Percentiles rank a stretch among this genome's conserved stretches.
These are phyloP conservation scores for Shiraia bambusicola DNA, from an alignment of 2,329 filamentous ascomycete genomes.

Conservation along the genomic window DNA sequence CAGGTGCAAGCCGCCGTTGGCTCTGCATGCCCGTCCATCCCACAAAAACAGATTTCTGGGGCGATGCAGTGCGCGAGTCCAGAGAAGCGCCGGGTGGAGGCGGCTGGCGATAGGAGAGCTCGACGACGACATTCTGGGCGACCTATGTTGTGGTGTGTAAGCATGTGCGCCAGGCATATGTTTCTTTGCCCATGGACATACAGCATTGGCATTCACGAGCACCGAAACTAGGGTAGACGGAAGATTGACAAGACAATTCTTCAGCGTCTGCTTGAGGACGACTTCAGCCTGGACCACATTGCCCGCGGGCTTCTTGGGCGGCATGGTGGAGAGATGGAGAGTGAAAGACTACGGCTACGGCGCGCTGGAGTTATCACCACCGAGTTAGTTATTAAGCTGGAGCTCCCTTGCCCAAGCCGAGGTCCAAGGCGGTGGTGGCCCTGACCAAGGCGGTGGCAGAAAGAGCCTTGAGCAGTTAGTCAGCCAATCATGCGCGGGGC, in stretches of 20 bases:
- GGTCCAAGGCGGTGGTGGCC: slow-evolving; percentile 34
- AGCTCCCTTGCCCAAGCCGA: slow-evolving; percentile 26
- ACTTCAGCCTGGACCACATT: slow-evolving; percentile 74
- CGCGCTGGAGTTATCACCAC: too few species aligned
- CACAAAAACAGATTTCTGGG: slow-evolving; percentile 73
- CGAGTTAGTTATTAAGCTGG: slow-evolving; percentile 5
- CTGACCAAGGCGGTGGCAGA: slow-evolving; percentile 27
- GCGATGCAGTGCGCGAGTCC: slow-evolving; percentile 44
- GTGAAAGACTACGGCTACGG: slow-evolving; percentile 2
- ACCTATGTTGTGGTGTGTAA: slow-evolving; percentile 54
- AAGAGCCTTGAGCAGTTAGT: slow-evolving; percentile 1
- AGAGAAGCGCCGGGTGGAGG: slow-evolving; percentile 48
- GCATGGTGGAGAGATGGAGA: slow-evolving; percentile 26
- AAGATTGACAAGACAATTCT: slow-evolving; percentile 93
- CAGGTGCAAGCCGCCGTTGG: slow-evolving; percentile 73
- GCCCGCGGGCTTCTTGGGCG: slow-evolving; percentile 48
- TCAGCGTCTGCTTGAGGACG: slow-evolving; percentile 74
- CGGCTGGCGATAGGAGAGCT: slow-evolving; percentile 73
- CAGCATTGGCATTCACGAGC: slow-evolving; percentile 85
- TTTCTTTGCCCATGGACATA: slow-evolving; percentile 50
- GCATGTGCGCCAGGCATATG: too few species aligned
- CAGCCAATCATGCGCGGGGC: slow-evolving; percentile 20
- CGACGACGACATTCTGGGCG: slow-evolving; percentile 93
- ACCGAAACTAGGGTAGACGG: slow-evolving; percentile 80
- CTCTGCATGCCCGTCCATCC: slow-evolving; percentile 99